Percentiles rank a stretch among this genome's conserved stretches.
Evolutionary conservation across 768 basidiomycete species (phyloP).

Genomic region (Lentinula sp.): DNA sequence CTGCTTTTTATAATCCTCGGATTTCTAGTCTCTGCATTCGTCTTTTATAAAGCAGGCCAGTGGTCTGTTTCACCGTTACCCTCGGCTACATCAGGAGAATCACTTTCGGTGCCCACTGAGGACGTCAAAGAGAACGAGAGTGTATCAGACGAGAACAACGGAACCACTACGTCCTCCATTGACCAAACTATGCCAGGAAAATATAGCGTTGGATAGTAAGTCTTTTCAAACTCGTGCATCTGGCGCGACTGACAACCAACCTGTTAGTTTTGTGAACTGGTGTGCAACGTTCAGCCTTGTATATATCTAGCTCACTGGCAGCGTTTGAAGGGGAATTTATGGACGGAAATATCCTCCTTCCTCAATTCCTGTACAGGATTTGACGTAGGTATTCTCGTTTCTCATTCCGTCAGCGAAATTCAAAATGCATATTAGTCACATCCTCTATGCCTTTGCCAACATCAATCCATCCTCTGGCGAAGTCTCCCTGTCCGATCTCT

Average conservation of each 20-base stretch:
- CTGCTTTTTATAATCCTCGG: slow-evolving; percentile 27
- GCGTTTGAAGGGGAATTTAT: slow-evolving; percentile 77
- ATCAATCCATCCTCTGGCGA: slow-evolving; percentile 78
- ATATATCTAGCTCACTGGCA: neutral
- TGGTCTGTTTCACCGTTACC: slow-evolving; percentile 20
- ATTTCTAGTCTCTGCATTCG: slow-evolving; percentile 30
- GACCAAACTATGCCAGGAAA: slow-evolving; percentile 42
- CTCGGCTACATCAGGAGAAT: slow-evolving; percentile 6
- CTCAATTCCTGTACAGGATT: slow-evolving; percentile 71
- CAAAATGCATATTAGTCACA: slow-evolving; percentile 46
- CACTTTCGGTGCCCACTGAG: slow-evolving; percentile 1
- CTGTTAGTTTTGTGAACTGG: slow-evolving; percentile 74
- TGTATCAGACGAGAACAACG: slow-evolving; percentile 7
- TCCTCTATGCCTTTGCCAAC: slow-evolving; percentile 92
- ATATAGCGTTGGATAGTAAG: slow-evolving; percentile 79
- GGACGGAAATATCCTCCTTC: slow-evolving; percentile 88
- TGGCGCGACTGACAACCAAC: slow-evolving; percentile 7
- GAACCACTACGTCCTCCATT: slow-evolving; percentile 9
- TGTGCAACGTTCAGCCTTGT: slow-evolving; percentile 17
- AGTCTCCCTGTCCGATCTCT: slow-evolving; percentile 81
- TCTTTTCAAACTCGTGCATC: slow-evolving; percentile 11
- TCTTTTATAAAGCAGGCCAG: slow-evolving; percentile 38
- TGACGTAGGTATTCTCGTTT: slow-evolving; percentile 59
- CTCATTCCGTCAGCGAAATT: neutral
- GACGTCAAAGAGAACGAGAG: neutral